Base-by-base conservation (phyloP, 768 basidiomycete genomes). In the Boletus vermiculosoides region DNA sequence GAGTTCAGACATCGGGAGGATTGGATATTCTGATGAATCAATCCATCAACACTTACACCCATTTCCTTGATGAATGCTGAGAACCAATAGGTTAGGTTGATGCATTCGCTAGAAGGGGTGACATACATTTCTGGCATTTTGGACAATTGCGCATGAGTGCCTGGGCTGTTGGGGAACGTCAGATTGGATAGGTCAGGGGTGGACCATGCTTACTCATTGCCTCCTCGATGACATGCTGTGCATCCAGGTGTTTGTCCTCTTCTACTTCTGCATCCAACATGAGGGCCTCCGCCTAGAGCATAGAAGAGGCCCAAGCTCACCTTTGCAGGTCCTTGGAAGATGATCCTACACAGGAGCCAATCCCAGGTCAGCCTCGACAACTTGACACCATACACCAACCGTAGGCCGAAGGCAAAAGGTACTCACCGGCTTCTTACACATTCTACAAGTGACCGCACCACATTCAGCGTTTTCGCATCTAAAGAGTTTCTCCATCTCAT, bases 81-180 rank as follows among this genome's bases (percentile, higher is more conserved):
- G 42, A 46, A 22, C 20, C 41, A 25, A 60, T 46, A 59, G 10
- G 52, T 50, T 34, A 54, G 50, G 41, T 46, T 20, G 23, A 3
- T 9, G 37, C 16, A 12, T 33, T 39, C 45, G 2, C 11, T 34
- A 10, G n/a, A 34, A 28, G 28, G 30, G 4, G 39, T 16, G 42
- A 72, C 73, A 20, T 58, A 90, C 92, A 80, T 79, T 93, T 91
- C 52, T 83, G 70, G 72, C 91, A 96, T 56, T 86, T 88, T 0
- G 94, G 94, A 72, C 94, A 97, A 60, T 85, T 88, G 37, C 94
- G 82, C 84, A 93, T 89, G 13, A 95, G 75, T 4, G 94, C 94
- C 44, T 80, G 78, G 34, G 90, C 90, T 91, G 53, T 12, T 57
- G 45, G 31, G 9, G 5, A 45, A 59, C 20, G 63, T 61, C 36